These are phyloP conservation scores for Claviceps digitariae DNA, from an alignment of 2,329 filamentous ascomycete genomes.

Conservation along the genomic window DNA sequence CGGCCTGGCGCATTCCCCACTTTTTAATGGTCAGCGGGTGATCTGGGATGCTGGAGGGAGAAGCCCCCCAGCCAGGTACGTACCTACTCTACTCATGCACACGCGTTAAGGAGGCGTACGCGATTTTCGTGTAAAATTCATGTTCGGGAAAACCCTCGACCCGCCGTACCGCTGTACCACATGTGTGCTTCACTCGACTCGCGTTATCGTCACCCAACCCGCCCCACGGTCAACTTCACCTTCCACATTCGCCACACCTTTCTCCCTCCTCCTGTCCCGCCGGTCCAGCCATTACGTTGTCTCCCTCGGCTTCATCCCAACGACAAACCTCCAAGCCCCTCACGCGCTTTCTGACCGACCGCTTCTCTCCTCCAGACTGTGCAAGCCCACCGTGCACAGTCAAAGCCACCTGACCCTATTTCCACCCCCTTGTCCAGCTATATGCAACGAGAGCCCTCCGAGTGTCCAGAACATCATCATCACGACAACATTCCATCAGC, in stretches of 20 bases:
- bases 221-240: neutral
- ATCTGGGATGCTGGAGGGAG: too few species aligned
- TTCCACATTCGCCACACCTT: neutral
- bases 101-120: too few species aligned
- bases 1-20: too few species aligned
- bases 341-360: neutral
- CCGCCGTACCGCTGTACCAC: too few species aligned
- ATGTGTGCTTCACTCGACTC: too few species aligned
- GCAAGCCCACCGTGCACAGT: slow-evolving; percentile 39
- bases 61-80: too few species aligned
- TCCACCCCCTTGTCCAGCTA: slow-evolving; percentile 32
- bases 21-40: too few species aligned
- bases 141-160: too few species aligned
- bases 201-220: too few species aligned
- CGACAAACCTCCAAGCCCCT: neutral
- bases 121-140: too few species aligned
- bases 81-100: too few species aligned
- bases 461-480: slow-evolving; percentile 29
- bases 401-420: slow-evolving; percentile 16
- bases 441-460: slow-evolving; percentile 49
- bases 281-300: neutral
- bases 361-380: slow-evolving; percentile 29
- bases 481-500: slow-evolving; percentile 23
- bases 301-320: neutral
- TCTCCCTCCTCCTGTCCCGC: neutral